Conservation (phyloP, 805 yeast species). For the Kuraishia floccosa region DNA sequence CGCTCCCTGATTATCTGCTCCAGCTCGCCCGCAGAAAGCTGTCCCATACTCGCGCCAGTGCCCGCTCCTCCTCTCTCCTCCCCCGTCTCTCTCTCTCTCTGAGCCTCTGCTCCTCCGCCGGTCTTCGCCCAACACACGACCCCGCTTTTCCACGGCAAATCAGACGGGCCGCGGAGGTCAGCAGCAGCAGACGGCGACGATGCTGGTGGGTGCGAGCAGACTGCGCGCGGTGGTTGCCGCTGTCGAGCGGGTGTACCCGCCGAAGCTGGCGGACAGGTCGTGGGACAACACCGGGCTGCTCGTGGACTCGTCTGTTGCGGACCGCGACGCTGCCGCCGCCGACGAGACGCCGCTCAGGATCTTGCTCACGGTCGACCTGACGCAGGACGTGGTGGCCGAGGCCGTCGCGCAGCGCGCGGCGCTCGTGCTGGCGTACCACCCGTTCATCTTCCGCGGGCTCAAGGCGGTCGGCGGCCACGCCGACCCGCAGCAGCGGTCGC, state of each 20-base stretch:
- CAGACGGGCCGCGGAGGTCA: no score
- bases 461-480: slow-evolving; percentile 48
- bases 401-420: slow-evolving; percentile 48
- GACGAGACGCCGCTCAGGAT: slow-evolving; percentile 15
- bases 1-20: slow-evolving; percentile 39
- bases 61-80: background rate
- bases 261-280: slow-evolving; percentile 65
- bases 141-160: background rate
- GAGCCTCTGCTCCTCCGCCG: no score
- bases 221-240: slow-evolving; percentile 34
- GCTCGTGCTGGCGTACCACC: slow-evolving; percentile 80
- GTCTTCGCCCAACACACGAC: background rate
- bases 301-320: slow-evolving; percentile 48
- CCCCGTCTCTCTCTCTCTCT: no score
- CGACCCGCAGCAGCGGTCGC: slow-evolving; percentile 76
- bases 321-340: no score
- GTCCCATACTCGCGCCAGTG: background rate
- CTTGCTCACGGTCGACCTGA: slow-evolving; percentile 76
- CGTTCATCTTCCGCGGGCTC: slow-evolving; percentile 85
- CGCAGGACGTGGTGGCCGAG: slow-evolving; percentile 75
- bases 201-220: background rate
- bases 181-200: no score
- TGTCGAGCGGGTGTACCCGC: slow-evolving; percentile 73
- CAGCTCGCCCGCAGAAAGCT: slow-evolving; percentile 23
- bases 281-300: slow-evolving; percentile 97